These are phyloP conservation scores for Suhomyces prunicola DNA, from an alignment of 805 yeast species.

Conservation along the genomic window DNA sequence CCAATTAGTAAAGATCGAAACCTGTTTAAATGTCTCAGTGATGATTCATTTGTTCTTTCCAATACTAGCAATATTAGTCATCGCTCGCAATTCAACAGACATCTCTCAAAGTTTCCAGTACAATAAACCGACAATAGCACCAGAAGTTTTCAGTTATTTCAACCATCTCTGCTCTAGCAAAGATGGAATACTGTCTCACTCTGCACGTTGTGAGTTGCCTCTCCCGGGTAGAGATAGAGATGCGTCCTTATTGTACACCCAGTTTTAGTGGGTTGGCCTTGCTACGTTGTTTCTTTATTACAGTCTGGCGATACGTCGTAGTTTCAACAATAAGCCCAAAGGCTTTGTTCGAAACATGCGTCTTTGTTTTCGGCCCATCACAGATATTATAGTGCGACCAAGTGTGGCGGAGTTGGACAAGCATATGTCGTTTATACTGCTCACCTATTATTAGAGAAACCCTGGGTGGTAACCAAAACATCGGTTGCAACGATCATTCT, in stretches of 20 bases:
- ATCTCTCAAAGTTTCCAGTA: neutral
- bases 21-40: neutral
- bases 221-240: neutral
- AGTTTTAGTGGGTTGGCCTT: conserved; percentile 6
- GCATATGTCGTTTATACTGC: neutral
- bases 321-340: neutral
- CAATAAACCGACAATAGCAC: neutral
- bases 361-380: neutral
- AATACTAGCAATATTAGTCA: neutral
- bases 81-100: neutral
- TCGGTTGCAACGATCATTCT: neutral
- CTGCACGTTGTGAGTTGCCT: neutral
- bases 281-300: conserved; percentile 1
- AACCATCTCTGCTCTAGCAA: neutral
- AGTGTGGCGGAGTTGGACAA: neutral
- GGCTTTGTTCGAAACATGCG: neutral
- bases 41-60: neutral
- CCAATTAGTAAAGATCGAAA: neutral
- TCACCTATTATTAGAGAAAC: neutral
- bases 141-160: neutral
- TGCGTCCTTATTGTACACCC: neutral
- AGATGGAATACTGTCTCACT: neutral
- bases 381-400: neutral
- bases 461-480: neutral
- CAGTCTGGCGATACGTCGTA: neutral